phyloP scores from a whole-genome alignment of 768 basidiomycete genomes.

The Podaxis sp. region DNA sequence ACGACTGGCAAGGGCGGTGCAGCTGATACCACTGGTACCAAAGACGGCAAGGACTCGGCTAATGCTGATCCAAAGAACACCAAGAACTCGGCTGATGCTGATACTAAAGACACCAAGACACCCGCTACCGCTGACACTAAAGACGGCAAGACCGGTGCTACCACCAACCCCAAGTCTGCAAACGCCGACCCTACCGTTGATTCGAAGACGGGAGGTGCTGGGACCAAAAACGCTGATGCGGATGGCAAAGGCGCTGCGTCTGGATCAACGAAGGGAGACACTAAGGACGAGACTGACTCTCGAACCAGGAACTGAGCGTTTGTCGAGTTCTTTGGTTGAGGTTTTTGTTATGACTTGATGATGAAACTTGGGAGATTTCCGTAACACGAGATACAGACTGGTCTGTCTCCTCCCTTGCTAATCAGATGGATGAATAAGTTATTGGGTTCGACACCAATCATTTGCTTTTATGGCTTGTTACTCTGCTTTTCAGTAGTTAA shows the following conservation, averaged over 20 bases:
- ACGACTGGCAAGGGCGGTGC: not conserved
- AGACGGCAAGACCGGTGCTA: not conserved
- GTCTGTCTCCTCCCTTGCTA: not conserved
- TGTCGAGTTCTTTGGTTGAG: not conserved
- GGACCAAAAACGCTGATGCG: not conserved
- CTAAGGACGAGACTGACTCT: not conserved
- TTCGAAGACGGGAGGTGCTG: not conserved
- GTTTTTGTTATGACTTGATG: not conserved
- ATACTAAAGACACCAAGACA: too few species aligned
- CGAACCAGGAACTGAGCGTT: not conserved
- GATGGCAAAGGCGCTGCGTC: not conserved
- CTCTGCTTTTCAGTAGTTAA: slow-evolving; percentile 1
- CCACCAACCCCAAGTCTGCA: not conserved
- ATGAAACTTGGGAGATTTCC: not conserved
- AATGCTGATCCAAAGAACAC: not conserved
- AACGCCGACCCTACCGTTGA: too few species aligned
- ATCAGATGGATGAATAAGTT: not conserved
- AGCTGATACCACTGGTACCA: not conserved
- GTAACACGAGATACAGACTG: not conserved
- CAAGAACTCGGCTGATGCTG: not conserved
- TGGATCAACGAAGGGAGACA: not conserved
- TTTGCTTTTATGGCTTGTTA: not conserved
- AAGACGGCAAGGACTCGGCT: not conserved
- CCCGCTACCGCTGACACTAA: not conserved
- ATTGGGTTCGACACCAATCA: not conserved